Percentiles rank a stretch among this genome's conserved stretches.
Conservation (phyloP, 768 basidiomycete species). For the Fistulinella prunicolor region DNA sequence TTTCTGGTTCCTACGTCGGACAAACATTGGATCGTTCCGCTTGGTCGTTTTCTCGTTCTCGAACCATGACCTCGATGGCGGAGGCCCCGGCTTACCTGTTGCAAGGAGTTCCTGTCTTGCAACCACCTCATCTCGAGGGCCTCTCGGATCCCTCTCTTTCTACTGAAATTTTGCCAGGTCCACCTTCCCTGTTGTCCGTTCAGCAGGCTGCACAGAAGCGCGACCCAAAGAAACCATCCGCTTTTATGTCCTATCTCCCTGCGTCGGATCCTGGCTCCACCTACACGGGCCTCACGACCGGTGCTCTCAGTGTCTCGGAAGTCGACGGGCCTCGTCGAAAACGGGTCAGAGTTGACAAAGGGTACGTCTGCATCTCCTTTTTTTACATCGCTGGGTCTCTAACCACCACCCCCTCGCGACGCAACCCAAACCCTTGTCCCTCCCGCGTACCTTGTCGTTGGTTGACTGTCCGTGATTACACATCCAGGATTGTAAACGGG, state of each 20-base stretch:
- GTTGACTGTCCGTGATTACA: slow-evolving; percentile 9
- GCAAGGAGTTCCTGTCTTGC: slow-evolving; percentile 68
- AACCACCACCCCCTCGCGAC: slow-evolving; percentile 21
- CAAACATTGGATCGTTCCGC: slow-evolving; percentile 11
- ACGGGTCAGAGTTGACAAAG: slow-evolving; percentile 69
- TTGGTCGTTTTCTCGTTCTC: slow-evolving; percentile 25
- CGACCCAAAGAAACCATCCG: slow-evolving; percentile 74
- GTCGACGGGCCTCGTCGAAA: slow-evolving; percentile 67
- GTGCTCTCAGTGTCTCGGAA: slow-evolving; percentile 55
- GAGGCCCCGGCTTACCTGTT: slow-evolving; percentile 67
- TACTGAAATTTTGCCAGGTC: slow-evolving; percentile 88
- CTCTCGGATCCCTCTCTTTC: slow-evolving; percentile 67
- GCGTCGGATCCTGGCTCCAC: slow-evolving; percentile 85
- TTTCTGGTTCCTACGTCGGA: slow-evolving; percentile 19
- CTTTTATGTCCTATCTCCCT: slow-evolving; percentile 76
- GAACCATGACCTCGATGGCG: slow-evolving; percentile 69
- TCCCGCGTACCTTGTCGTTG: slow-evolving; percentile 9
- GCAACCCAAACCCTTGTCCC: slow-evolving; percentile 29
- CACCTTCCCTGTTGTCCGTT: slow-evolving; percentile 68
- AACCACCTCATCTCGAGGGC: slow-evolving; percentile 79
- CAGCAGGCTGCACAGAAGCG: slow-evolving; percentile 72
- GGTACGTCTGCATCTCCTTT: slow-evolving; percentile 46
- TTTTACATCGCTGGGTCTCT: slow-evolving; percentile 23
- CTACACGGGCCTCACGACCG: slow-evolving; percentile 73
- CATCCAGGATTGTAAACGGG: slow-evolving; percentile 52